Base-by-base conservation (phyloP, 331 rosid genomes). In the Malus hybrid region DNA sequence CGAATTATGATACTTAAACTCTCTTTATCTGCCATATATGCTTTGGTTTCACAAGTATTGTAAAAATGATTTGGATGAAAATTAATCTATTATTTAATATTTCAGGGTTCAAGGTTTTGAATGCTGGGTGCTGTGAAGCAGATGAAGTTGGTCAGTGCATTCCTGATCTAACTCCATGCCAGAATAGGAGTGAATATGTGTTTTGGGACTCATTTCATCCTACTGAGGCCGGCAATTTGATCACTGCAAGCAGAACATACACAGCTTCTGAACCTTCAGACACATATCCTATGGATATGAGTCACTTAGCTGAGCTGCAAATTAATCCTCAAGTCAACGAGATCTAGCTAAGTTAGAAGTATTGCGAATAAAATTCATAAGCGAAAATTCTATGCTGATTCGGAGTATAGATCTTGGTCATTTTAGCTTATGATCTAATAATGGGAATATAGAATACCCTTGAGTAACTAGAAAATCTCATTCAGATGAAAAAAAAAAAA, bases 251-350 rank as follows among this genome's bases (percentile, higher is more conserved):
- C 7, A 50, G 70, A 65, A 42, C 87, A 16, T 92, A 84, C 76
- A 32, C 36, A 22, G 73, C 87, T 39, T 5, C 3, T 31, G 1
- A 28, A 59, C 63, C 71, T 22, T 16, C 54, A 4, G 77, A 59
- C 34, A 36, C 80, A 50, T 68, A 76, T 72, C 94, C 94, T 2
- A 70, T 73, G 60, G 82, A 81, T 80, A 79, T 91, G 12, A 73
- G 56, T 61, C 79, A 67, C 4, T 83, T 86, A 22, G 86, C 81
- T 74, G 46, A 81, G 63, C 46, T 71, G 2, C 33, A 34, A 24
- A 11, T 65, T 5, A 29, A 15, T 8, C 28, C 19, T 20, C 72
- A n/a, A 31, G 42, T 64, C 42, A 12, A 16, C 2, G 9, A 3
- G 19, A 36, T 22, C 52, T 36, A 67, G 56, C 4, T 67, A 67